Conservation (phyloP, 73 alveolate genomes). For the Symbiodinium pilosum region DNA sequence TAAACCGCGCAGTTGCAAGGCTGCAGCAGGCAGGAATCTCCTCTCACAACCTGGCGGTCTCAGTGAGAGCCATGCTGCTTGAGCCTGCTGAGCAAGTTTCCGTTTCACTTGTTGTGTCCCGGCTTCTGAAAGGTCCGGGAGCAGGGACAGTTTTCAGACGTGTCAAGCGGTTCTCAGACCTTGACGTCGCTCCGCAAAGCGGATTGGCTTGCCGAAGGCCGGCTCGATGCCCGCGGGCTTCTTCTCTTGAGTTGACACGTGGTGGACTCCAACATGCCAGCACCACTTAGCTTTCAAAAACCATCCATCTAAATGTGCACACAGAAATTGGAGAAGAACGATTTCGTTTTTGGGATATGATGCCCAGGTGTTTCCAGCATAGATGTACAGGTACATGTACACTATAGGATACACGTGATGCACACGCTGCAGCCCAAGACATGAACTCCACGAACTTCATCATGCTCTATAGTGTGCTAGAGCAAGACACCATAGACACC, state of each 20-base stretch:
- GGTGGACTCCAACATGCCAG: no score
- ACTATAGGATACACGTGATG: no score
- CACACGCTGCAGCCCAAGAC: no score
- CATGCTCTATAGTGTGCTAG: no score
- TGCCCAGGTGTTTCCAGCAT: no score
- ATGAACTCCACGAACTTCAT: no score
- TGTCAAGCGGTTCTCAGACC: neutral
- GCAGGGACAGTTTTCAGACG: neutral
- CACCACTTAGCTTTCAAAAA: no score
- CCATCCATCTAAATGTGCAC: no score
- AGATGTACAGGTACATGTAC: no score
- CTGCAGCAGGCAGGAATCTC: conserved; percentile 4
- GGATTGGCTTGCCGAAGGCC: neutral
- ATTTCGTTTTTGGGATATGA: no score
- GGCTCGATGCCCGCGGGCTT: conserved; percentile 17
- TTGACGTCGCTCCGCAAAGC: neutral
- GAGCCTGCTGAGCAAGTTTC: neutral
- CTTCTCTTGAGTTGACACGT: neutral
- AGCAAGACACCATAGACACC: no score
- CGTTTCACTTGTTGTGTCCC: neutral
- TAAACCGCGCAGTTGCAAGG: neutral
- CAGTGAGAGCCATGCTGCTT: neutral
- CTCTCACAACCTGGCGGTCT: neutral
- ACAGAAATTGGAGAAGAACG: no score
- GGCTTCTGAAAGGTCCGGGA: neutral